Evolutionary conservation across 169 alveolate species (phyloP).

Genomic region (Cryptosporidium felis): DNA sequence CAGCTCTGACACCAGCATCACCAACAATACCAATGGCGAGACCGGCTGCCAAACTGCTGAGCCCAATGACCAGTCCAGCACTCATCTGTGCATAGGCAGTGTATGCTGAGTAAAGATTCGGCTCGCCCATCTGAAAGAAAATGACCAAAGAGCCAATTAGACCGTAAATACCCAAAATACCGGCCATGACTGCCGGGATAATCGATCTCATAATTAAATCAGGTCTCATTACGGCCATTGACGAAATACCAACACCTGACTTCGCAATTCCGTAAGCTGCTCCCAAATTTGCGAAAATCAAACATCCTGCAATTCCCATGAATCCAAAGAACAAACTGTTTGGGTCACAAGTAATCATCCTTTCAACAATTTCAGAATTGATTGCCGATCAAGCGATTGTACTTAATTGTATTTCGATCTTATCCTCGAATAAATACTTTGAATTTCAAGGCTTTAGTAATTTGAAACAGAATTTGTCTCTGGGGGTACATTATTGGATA

Average conservation of each 20-base stretch:
- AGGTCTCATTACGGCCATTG: slow-evolving; percentile 99
- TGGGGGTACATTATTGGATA: slow-evolving; percentile 63
- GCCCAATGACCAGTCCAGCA: slow-evolving; percentile 95
- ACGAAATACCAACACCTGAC: slow-evolving; percentile 98
- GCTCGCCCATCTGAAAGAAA: slow-evolving; percentile 78
- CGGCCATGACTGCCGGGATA: slow-evolving; percentile 99
- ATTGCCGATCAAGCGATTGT: neutral
- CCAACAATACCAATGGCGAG: slow-evolving; percentile 99
- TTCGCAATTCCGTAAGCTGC: slow-evolving; percentile 99
- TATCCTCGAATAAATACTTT: no score
- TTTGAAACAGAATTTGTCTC: no score
- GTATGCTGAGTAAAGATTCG: slow-evolving; percentile 84
- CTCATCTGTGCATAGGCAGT: slow-evolving; percentile 95
- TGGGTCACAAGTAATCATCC: slow-evolving; percentile 86
- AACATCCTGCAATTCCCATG: slow-evolving; percentile 93
- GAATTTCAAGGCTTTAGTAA: no score
- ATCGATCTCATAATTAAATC: slow-evolving; percentile 98
- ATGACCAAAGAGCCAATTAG: slow-evolving; percentile 91
- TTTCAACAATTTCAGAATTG: neutral
- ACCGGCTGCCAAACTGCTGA: slow-evolving; percentile 97
- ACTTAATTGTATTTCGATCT: no score
- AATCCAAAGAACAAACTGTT: slow-evolving; percentile 96
- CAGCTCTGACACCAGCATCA: slow-evolving; percentile 99
- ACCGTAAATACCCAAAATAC: slow-evolving; percentile 98
- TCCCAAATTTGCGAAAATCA: slow-evolving; percentile 91